A percentile compares a stretch with the other conserved stretches of the same genome.
These are phyloP conservation scores for Zizania palustris DNA, from an alignment of 202 grass and related monocot species.

Conservation along the genomic window DNA sequence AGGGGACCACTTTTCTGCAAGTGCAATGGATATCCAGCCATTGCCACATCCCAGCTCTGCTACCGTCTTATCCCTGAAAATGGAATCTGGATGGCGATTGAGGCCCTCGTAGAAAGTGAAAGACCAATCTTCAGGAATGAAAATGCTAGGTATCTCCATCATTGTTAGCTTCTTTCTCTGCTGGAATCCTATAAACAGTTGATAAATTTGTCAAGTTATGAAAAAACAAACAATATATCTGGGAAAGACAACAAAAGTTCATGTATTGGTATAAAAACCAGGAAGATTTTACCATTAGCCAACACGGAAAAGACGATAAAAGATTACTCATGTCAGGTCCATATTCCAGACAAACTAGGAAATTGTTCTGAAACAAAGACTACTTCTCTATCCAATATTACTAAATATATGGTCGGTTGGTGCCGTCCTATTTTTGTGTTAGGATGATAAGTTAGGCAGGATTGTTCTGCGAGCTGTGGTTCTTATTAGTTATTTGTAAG, in stretches of 20 bases:
- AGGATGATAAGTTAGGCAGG: conserved; percentile 2
- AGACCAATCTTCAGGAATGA: conserved; percentile 49
- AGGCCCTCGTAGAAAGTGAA: too few species aligned
- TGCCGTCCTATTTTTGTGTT: neutral
- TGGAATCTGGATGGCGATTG: too few species aligned
- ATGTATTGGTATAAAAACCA: conserved; percentile 22
- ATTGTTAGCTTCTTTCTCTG: conserved; percentile 88
- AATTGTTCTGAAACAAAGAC: conserved; percentile 3
- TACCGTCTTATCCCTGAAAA: neutral
- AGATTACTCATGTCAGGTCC: neutral
- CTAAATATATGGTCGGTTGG: neutral
- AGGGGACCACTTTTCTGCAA: conserved; percentile 89
- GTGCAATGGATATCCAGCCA: conserved; percentile 87
- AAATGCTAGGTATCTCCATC: conserved; percentile 99
- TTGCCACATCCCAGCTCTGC: conserved; percentile 31
- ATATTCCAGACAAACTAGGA: neutral
- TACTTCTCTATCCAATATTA: neutral
- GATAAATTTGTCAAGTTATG: conserved; percentile 32
- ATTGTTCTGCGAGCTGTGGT: neutral
- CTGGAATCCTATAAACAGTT: conserved; percentile 62
- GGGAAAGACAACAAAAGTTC: neutral
- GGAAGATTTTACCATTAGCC: neutral
- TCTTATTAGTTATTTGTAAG: neutral
- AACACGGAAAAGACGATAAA: neutral
- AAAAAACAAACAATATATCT: conserved; percentile 16